phyloP scores from a whole-genome alignment of 2,329 filamentous ascomycete genomes.

The Karstenula rhodostoma region DNA sequence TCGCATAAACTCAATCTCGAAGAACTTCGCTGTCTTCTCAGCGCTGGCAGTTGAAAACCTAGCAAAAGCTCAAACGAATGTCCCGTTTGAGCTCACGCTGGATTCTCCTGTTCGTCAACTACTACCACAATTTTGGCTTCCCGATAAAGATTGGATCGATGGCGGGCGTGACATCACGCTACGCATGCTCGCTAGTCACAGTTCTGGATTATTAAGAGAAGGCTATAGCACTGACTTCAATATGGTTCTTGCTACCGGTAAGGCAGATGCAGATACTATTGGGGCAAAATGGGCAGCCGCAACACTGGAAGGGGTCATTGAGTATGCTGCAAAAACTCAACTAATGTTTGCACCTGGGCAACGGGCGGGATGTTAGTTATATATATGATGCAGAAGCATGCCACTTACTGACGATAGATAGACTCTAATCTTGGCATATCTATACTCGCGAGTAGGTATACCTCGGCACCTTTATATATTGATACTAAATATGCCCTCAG shows the following conservation, averaged over 20 bases:
- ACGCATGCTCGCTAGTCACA: conserved; percentile 44
- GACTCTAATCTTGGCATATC: conserved; percentile 42
- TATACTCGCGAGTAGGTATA: conserved; percentile 30
- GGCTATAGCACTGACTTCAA: conserved; percentile 43
- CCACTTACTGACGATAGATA: neutral
- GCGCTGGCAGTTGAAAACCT: conserved; percentile 31
- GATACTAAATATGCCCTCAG: conserved; percentile 11
- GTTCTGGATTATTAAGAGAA: conserved; percentile 37
- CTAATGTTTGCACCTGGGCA: conserved; percentile 44
- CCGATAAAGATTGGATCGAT: conserved; percentile 36
- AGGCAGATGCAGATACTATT: conserved; percentile 34
- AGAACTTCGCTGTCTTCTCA: conserved; percentile 37
- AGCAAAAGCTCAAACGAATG: conserved; percentile 5
- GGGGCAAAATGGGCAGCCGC: conserved; percentile 36
- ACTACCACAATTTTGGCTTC: conserved; percentile 34
- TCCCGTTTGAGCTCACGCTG: conserved; percentile 23
- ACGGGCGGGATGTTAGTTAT: conserved; percentile 30
- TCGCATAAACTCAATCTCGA: conserved; percentile 40
- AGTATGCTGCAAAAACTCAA: conserved; percentile 24
- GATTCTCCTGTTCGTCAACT: conserved; percentile 34
- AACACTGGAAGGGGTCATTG: conserved; percentile 29
- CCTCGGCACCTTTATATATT: neutral
- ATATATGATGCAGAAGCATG: neutral
- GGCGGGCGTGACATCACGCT: conserved; percentile 44
- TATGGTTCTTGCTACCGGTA: conserved; percentile 32